Evolutionary conservation across 768 basidiomycete species (phyloP).

Genomic region (Boletus bicolor): DNA sequence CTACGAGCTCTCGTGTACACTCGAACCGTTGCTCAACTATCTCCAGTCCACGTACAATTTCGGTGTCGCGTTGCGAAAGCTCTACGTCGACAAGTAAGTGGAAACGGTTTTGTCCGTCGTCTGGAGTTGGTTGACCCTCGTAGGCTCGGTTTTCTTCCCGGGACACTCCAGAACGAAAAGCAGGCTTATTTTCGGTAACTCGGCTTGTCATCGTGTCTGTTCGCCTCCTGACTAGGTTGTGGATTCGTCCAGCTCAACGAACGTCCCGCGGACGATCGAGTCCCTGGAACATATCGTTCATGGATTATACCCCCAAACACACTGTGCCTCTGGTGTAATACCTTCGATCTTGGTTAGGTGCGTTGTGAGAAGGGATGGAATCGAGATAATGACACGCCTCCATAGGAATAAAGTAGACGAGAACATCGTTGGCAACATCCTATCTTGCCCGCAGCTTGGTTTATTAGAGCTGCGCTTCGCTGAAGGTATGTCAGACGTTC

Average conservation of each 20-base stretch:
- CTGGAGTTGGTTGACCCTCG: not conserved
- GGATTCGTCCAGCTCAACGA: slow-evolving; percentile 52
- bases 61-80: slow-evolving; percentile 53
- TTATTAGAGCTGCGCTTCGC: slow-evolving; percentile 62
- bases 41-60: slow-evolving; percentile 62
- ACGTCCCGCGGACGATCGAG: slow-evolving; percentile 75
- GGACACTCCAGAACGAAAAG: slow-evolving; percentile 40
- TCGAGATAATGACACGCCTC: not conserved
- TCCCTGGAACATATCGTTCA: slow-evolving; percentile 70
- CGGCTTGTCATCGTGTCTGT: not conserved
- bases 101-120: not conserved
- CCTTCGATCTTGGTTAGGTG: slow-evolving; percentile 60
- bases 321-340: slow-evolving; percentile 41
- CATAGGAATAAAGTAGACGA: slow-evolving; percentile 66
- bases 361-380: not conserved
- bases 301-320: slow-evolving; percentile 62
- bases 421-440: slow-evolving; percentile 66
- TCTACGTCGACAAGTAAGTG: slow-evolving; percentile 65
- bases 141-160: slow-evolving; percentile 66
- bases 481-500: slow-evolving; percentile 41
- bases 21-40: not conserved
- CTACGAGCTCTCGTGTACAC: not conserved
- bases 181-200: slow-evolving; percentile 58
- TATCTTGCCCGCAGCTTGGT: slow-evolving; percentile 65
- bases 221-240: not conserved